Conservation (phyloP, 768 basidiomycete genomes). For the Fistulinella prunicolor region DNA sequence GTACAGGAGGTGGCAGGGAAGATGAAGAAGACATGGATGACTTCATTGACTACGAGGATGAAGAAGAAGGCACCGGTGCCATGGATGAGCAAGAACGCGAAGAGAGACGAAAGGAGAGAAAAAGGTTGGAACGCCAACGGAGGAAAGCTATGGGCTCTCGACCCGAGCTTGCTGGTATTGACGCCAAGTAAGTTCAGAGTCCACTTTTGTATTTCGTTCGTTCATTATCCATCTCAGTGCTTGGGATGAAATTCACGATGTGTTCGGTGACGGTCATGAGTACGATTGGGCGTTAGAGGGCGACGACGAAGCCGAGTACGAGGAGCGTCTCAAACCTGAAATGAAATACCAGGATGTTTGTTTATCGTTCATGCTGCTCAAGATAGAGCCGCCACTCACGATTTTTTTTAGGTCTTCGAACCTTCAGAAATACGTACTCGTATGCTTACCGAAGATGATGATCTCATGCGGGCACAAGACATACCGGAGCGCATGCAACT, state of each 20-base stretch:
- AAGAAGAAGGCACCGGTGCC: slow-evolving; percentile 75
- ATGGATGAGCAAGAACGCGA: slow-evolving; percentile 78
- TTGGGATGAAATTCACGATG: slow-evolving; percentile 94
- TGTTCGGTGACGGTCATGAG: slow-evolving; percentile 95
- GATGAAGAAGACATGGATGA: slow-evolving; percentile 69
- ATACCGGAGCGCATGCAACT: slow-evolving; percentile 96
- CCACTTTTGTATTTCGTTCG: not conserved
- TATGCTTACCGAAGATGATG: slow-evolving; percentile 90
- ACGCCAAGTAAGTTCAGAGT: slow-evolving; percentile 62
- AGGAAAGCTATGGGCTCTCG: slow-evolving; percentile 62
- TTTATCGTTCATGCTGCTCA: slow-evolving; percentile 8
- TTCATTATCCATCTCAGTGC: slow-evolving; percentile 50
- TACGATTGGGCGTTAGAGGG: slow-evolving; percentile 93
- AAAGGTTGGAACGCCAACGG: slow-evolving; percentile 59
- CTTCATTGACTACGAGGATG: slow-evolving; percentile 77
- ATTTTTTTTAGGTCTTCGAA: slow-evolving; percentile 78
- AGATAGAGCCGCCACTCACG: slow-evolving; percentile 3
- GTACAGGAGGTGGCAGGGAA: slow-evolving; percentile 41
- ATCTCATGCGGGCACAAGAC: slow-evolving; percentile 85
- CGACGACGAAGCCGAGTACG: slow-evolving; percentile 57
- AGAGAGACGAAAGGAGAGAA: slow-evolving; percentile 65
- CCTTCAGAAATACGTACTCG: slow-evolving; percentile 92
- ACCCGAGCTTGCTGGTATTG: slow-evolving; percentile 75
- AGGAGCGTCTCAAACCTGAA: slow-evolving; percentile 57
- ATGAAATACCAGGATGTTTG: slow-evolving; percentile 84